Conservation (phyloP, 345 rosid genomes). For the Populus tremula region DNA sequence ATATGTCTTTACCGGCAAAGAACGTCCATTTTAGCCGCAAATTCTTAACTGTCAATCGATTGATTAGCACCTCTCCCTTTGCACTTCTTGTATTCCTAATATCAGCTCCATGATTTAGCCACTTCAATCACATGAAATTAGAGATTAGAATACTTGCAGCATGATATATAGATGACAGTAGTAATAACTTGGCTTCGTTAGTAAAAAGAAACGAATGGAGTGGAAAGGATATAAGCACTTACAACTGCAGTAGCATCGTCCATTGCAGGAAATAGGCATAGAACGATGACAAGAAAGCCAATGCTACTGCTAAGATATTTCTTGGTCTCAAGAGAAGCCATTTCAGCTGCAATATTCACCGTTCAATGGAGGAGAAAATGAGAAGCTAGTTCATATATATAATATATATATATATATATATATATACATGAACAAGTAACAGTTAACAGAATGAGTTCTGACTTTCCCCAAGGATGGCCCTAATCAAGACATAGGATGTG, state of each 20-base stretch:
- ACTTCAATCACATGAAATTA: constrained; percentile 20
- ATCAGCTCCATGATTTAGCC: constrained; percentile 48
- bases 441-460: no score
- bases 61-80: constrained; percentile 23
- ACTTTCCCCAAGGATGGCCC: no score
- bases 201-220: neutral
- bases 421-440: neutral
- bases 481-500: no score
- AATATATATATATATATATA: neutral
- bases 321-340: neutral
- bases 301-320: neutral
- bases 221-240: neutral
- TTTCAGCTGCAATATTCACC: neutral
- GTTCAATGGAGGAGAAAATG: neutral
- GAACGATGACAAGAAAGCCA: neutral
- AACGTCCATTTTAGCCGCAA: constrained; percentile 42
- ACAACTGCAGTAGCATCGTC: neutral
- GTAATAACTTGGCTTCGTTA: neutral
- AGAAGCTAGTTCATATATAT: neutral
- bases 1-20: constrained; percentile 44
- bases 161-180: neutral
- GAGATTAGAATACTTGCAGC: neutral
- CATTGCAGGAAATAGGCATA: constrained; percentile 1
- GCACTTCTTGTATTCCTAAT: constrained; percentile 35
- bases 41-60: constrained; percentile 15